phyloP scores from a whole-genome alignment of 495 filamentous ascomycete species.

The Aspergillus steynii region DNA sequence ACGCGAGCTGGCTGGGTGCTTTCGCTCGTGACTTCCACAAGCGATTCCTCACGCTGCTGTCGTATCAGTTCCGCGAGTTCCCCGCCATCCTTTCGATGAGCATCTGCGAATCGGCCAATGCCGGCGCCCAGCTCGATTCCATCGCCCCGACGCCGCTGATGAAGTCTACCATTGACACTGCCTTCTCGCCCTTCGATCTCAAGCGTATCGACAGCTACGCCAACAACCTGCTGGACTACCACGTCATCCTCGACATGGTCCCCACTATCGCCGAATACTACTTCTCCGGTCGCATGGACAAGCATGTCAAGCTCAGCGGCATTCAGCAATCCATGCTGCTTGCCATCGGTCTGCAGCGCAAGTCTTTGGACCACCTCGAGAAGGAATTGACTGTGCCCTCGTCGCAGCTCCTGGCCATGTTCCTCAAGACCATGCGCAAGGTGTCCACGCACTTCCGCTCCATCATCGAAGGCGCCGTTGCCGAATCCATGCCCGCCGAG shows the following conservation, averaged over 20 bases:
- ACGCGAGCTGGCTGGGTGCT: constrained; percentile 81
- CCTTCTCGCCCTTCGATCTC: constrained; percentile 87
- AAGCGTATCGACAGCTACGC: constrained; percentile 94
- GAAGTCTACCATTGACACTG: constrained; percentile 70
- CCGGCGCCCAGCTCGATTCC: constrained; percentile 63
- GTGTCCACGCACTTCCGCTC: constrained; percentile 71
- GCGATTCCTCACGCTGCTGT: constrained; percentile 82
- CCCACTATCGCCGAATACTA: constrained; percentile 77
- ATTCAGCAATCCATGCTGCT: constrained; percentile 85
- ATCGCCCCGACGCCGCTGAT: constrained; percentile 54
- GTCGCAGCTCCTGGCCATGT: constrained; percentile 89
- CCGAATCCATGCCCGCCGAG: constrained; percentile 63
- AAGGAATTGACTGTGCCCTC: constrained; percentile 72
- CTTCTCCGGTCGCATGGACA: constrained; percentile 73
- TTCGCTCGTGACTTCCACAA: constrained; percentile 92
- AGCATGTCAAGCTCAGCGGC: constrained; percentile 65
- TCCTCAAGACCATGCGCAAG: constrained; percentile 93
- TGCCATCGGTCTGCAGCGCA: constrained; percentile 85
- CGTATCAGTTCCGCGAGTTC: constrained; percentile 90
- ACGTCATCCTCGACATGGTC: constrained; percentile 92
- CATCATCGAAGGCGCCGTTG: constrained; percentile 73
- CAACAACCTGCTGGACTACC: constrained; percentile 95
- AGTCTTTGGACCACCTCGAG: constrained; percentile 78
- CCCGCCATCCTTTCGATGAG: constrained; percentile 77
- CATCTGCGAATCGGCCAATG: constrained; percentile 81